Evolutionary conservation across 768 basidiomycete species (phyloP).

Genomic region (Asterophora lycoperdoides): DNA sequence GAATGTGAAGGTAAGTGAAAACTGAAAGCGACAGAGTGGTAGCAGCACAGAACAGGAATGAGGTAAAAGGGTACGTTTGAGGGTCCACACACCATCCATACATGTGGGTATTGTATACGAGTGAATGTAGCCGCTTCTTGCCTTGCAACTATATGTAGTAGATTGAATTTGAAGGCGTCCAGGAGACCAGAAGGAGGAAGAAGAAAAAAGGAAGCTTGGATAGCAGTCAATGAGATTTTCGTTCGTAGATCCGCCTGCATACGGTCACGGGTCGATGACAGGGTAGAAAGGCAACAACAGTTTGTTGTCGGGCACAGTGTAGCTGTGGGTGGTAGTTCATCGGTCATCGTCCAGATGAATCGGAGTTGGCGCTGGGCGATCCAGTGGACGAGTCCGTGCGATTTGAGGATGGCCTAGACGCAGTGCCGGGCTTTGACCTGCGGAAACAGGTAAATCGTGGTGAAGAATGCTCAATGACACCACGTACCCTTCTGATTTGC

Average conservation of each 20-base stretch:
- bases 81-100: conserved; percentile 14
- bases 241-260: conserved; percentile 7
- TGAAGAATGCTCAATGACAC: conserved; percentile 11
- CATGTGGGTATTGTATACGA: conserved; percentile 12
- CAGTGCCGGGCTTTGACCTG: conserved; percentile 26
- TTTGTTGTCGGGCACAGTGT: not conserved
- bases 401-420: conserved; percentile 19
- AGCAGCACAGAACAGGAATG: conserved; percentile 1
- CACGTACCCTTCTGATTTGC: conserved; percentile 43
- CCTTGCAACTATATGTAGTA: not conserved
- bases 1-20: not conserved
- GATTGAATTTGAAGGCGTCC: not conserved
- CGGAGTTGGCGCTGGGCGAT: conserved; percentile 11
- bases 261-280: not conserved
- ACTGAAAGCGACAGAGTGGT: not conserved
- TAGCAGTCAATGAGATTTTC: not conserved
- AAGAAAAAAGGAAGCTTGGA: not conserved
- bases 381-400: conserved; percentile 10
- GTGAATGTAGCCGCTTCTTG: conserved; percentile 6
- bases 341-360: conserved; percentile 2
- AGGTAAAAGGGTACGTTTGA: conserved; percentile 3
- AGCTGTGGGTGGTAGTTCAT: too few species aligned
- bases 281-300: not conserved
- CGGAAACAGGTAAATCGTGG: not conserved
- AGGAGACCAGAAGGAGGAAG: not conserved